Evolutionary conservation across 345 rosid species (phyloP).

Genomic region (Gossypium australe): DNA sequence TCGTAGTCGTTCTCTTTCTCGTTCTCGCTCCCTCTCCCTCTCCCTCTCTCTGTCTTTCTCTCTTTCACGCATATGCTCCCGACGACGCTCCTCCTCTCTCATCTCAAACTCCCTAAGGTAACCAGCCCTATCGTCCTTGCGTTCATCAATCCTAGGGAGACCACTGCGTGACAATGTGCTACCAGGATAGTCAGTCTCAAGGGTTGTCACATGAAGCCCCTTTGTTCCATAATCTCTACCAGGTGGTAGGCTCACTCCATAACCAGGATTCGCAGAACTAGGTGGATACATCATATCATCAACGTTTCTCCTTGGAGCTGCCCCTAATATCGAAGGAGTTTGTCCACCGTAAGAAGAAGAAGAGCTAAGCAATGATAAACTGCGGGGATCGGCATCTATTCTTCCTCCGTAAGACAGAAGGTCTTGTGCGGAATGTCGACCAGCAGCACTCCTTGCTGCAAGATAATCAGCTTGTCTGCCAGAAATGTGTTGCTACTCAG

Average conservation of each 20-base stretch:
- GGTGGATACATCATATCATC: slow-evolving; percentile 73
- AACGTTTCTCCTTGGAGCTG: slow-evolving; percentile 74
- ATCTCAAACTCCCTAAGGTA: slow-evolving; percentile 92
- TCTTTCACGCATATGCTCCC: slow-evolving; percentile 69
- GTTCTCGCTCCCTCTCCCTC: slow-evolving; percentile 38
- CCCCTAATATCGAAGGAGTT: slow-evolving; percentile 82
- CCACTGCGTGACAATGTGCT: slow-evolving; percentile 45
- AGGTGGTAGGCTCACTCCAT: slow-evolving; percentile 98
- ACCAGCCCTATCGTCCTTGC: slow-evolving; percentile 79
- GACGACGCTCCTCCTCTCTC: slow-evolving; percentile 89
- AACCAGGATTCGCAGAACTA: slow-evolving; percentile 82
- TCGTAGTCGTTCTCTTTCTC: slow-evolving; percentile 35
- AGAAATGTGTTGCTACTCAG: slow-evolving; percentile 86
- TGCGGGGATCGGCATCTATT: slow-evolving; percentile 65
- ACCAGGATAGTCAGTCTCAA: slow-evolving; percentile 61
- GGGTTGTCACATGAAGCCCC: slow-evolving; percentile 64
- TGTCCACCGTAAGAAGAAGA: slow-evolving; percentile 68
- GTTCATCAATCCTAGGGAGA: slow-evolving; percentile 63
- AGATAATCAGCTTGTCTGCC: slow-evolving; percentile 93
- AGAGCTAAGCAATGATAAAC: slow-evolving; percentile 51
- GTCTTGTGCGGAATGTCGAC: slow-evolving; percentile 70
- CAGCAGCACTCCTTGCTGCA: slow-evolving; percentile 72
- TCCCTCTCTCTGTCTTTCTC: slow-evolving; percentile 73
- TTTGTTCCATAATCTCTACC: slow-evolving; percentile 91
- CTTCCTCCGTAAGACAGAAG: slow-evolving; percentile 73